phyloP scores from a whole-genome alignment of 1,284 basidiomycete species.

The Hymenochaete sp. region DNA sequence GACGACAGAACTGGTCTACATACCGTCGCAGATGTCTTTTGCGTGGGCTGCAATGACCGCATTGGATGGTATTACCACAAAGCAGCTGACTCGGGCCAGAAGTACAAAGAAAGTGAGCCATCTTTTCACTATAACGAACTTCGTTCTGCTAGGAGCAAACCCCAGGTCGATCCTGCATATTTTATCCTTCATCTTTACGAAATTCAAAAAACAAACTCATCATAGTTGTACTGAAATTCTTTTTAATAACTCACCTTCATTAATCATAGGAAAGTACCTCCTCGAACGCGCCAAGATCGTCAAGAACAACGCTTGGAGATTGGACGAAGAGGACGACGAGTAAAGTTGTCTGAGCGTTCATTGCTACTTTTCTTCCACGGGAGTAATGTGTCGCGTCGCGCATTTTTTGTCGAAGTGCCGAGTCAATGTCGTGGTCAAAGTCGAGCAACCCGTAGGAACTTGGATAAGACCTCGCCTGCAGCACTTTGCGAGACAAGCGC shows the following conservation, averaged over 20 bases:
- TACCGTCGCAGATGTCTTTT: slow-evolving; percentile 73
- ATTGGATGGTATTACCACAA: slow-evolving; percentile 83
- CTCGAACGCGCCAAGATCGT: slow-evolving; percentile 71
- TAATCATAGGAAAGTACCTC: slow-evolving; percentile 66
- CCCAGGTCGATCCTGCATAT: too few relatives aligned
- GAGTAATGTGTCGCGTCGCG: too few relatives aligned
- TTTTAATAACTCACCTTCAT: slow-evolving; percentile 1
- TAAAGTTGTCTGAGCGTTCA: too few relatives aligned
- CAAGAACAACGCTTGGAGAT: slow-evolving; percentile 73
- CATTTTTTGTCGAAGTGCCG: too few relatives aligned
- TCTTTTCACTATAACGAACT: not conserved
- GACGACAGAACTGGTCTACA: slow-evolving; percentile 71
- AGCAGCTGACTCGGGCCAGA: slow-evolving; percentile 70
- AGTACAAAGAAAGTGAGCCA: slow-evolving; percentile 75
- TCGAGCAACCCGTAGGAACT: too few relatives aligned
- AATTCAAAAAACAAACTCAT: not conserved
- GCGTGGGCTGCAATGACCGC: slow-evolving; percentile 68
- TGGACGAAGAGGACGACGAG: slow-evolving; percentile 44
- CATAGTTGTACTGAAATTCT: not conserved
- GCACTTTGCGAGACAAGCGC: too few relatives aligned
- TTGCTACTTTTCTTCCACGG: too few relatives aligned
- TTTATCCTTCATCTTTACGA: not conserved
- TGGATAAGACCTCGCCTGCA: too few relatives aligned
- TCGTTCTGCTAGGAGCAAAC: too few relatives aligned
- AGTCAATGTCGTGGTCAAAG: too few relatives aligned